Percentiles rank a stretch among this genome's conserved stretches.
Conservation (phyloP, 2,329 filamentous ascomycete genomes). For the Ophiostoma himal-ulmi region DNA sequence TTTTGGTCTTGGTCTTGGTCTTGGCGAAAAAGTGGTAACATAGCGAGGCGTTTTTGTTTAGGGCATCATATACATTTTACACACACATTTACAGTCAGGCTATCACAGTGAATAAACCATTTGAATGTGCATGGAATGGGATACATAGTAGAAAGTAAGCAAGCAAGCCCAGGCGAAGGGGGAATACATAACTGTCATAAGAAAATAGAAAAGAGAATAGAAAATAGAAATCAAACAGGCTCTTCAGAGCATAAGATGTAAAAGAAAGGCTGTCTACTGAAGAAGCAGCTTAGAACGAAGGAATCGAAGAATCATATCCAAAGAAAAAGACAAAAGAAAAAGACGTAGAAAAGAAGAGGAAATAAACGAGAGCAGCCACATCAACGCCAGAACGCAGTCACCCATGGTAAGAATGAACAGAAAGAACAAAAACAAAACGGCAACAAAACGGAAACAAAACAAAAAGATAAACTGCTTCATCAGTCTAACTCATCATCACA, state of each 20-base stretch:
- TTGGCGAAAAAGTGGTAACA: conserved; percentile 29
- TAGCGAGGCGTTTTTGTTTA: conserved; percentile 39
- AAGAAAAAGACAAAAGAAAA: neutral
- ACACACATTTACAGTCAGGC: neutral
- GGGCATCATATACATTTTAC: conserved; percentile 6
- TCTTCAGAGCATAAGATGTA: neutral
- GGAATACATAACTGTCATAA: conserved; percentile 10
- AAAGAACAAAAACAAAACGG: neutral
- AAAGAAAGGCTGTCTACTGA: neutral
- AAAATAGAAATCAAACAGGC: neutral
- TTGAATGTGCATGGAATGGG: neutral
- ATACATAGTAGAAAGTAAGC: neutral
- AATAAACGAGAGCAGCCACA: neutral
- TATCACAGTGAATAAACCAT: neutral
- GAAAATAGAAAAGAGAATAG: neutral
- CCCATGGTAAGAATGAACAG: neutral
- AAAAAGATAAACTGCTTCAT: neutral
- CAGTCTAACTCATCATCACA: neutral
- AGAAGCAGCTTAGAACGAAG: neutral
- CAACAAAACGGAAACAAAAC: neutral
- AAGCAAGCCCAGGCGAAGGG: neutral
- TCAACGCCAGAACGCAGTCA: neutral
- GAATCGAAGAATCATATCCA: neutral
- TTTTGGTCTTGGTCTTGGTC: neutral
- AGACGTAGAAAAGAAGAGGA: neutral